These are phyloP conservation scores for Phialophora expanda DNA, from an alignment of 2,329 filamentous ascomycete species.

Conservation along the genomic window DNA sequence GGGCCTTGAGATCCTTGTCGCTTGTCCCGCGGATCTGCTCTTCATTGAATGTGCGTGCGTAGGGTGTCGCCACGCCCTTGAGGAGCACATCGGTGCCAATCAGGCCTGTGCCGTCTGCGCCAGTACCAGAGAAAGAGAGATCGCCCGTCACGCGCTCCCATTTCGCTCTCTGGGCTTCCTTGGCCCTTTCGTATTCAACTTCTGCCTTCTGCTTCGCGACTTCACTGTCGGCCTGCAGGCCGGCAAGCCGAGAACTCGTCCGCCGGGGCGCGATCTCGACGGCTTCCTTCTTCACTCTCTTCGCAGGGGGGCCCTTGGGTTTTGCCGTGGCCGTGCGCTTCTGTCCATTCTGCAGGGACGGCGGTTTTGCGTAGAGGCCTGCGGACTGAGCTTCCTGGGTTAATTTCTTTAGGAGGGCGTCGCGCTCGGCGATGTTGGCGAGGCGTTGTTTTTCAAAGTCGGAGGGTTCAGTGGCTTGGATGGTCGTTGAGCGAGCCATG, in stretches of 20 bases:
- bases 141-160: slow-evolving; percentile 68
- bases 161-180: slow-evolving; percentile 65
- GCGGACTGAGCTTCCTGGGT: slow-evolving; percentile 70
- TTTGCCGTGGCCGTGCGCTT: slow-evolving; percentile 52
- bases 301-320: slow-evolving; percentile 50
- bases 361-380: slow-evolving; percentile 65
- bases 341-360: slow-evolving; percentile 54
- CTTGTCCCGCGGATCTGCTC: slow-evolving; percentile 80
- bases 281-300: slow-evolving; percentile 67
- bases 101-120: slow-evolving; percentile 48
- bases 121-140: slow-evolving; percentile 67
- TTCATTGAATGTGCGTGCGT: slow-evolving; percentile 83
- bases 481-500: slow-evolving; percentile 29
- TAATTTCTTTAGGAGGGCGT: slow-evolving; percentile 79
- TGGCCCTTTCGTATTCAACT: slow-evolving; percentile 63
- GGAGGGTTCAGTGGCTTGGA: slow-evolving; percentile 61
- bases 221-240: slow-evolving; percentile 70
- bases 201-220: slow-evolving; percentile 72
- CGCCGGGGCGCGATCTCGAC: slow-evolving; percentile 61
- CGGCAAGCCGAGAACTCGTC: slow-evolving; percentile 66
- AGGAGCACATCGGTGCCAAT: slow-evolving; percentile 64
- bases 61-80: slow-evolving; percentile 74
- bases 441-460: slow-evolving; percentile 85
- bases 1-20: slow-evolving; percentile 72
- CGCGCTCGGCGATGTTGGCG: slow-evolving; percentile 85